Conservation (phyloP, 73 alveolate genomes). For the Diophrys appendiculata region DNA sequence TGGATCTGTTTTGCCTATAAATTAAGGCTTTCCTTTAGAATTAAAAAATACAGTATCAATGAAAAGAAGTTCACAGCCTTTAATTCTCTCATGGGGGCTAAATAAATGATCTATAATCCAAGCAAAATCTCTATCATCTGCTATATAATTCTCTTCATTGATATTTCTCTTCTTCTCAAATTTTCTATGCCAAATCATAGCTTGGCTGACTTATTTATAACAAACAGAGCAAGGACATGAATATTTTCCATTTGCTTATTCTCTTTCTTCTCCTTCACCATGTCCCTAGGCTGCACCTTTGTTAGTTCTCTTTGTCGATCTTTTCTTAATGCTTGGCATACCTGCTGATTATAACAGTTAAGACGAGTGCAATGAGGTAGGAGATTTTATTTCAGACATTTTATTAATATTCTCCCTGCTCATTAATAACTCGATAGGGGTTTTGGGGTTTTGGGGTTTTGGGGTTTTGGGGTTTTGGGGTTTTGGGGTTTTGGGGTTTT, state of each 20-base stretch:
- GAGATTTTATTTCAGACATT: too few species aligned
- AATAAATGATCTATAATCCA: background rate
- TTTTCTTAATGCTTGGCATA: background rate
- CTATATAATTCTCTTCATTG: too few species aligned
- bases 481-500: too few species aligned
- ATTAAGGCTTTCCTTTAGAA: conserved; percentile 6
- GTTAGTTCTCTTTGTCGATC: background rate
- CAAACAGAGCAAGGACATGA: conserved; percentile 48
- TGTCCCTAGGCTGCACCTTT: background rate
- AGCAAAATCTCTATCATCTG: background rate
- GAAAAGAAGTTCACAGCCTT: background rate
- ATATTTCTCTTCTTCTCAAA: too few species aligned
- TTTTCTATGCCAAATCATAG: background rate
- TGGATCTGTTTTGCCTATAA: background rate
- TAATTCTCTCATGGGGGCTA: background rate
- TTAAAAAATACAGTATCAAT: background rate
- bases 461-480: too few species aligned
- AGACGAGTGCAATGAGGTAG: too few species aligned
- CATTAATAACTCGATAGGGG: too few species aligned
- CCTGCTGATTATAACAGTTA: too few species aligned
- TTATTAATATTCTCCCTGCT: too few species aligned
- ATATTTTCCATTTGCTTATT: conserved; percentile 48
- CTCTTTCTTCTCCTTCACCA: background rate
- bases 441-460: too few species aligned
- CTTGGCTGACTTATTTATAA: conserved; percentile 8